These are phyloP conservation scores for Capronia coronata DNA, from an alignment of 2,329 filamentous ascomycete genomes.

Conservation along the genomic window DNA sequence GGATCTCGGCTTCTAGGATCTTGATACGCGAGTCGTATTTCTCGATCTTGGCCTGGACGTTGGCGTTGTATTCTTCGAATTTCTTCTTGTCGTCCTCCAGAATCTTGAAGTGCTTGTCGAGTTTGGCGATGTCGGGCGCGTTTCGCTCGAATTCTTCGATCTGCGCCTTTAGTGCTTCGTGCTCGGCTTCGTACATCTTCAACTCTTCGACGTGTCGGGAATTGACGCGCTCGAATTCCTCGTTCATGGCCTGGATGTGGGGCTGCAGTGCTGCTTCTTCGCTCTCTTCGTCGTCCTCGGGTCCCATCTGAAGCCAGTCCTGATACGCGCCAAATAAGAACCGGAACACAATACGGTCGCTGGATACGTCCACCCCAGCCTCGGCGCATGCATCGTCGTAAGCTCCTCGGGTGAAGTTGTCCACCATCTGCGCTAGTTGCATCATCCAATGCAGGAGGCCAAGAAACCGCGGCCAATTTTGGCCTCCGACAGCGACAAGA, in stretches of 20 bases:
- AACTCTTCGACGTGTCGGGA: conserved; percentile 78
- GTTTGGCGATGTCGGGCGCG: conserved; percentile 70
- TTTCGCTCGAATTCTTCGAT: conserved; percentile 85
- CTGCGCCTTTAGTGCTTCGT: conserved; percentile 71
- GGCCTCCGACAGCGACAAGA: conserved; percentile 86
- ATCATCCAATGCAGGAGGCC: conserved; percentile 98
- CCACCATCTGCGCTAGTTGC: conserved; percentile 91
- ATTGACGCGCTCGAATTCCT: conserved; percentile 78
- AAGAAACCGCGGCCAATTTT: conserved; percentile 94
- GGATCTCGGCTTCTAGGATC: conserved; percentile 78
- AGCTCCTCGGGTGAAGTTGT: conserved; percentile 66
- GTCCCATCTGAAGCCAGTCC: conserved; percentile 89
- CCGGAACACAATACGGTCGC: conserved; percentile 88
- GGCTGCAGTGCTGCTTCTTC: conserved; percentile 71
- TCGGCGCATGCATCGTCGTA: conserved; percentile 91
- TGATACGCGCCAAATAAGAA: conserved; percentile 86
- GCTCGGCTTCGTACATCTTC: conserved; percentile 77
- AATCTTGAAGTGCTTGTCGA: conserved; percentile 86
- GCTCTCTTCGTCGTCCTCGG: conserved; percentile 79
- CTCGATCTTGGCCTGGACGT: conserved; percentile 75
- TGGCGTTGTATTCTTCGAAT: conserved; percentile 88
- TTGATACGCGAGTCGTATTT: conserved; percentile 78
- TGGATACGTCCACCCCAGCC: conserved; percentile 76
- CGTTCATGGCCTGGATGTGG: conserved; percentile 80
- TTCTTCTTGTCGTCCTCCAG: conserved; percentile 92